Conservation (phyloP, 1,284 basidiomycete genomes). For the Agaricales sp. region DNA sequence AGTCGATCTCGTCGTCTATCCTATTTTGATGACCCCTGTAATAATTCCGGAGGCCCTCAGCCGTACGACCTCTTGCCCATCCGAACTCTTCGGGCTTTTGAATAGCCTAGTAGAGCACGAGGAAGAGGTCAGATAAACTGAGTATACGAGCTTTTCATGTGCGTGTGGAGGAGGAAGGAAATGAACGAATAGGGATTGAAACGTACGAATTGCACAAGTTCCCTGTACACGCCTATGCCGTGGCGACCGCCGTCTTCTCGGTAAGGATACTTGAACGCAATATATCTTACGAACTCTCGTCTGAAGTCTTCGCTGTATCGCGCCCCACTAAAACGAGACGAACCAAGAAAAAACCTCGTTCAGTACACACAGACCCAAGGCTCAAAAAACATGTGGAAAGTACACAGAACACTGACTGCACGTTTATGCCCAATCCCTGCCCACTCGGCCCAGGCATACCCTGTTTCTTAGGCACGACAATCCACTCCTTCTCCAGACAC, state of each 20-base stretch:
- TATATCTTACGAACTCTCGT: neutral
- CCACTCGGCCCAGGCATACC: neutral
- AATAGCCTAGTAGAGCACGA: neutral
- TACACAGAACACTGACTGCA: neutral
- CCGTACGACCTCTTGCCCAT: neutral
- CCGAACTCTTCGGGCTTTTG: neutral
- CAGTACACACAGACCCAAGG: neutral
- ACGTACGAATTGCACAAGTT: neutral
- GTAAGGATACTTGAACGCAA: neutral
- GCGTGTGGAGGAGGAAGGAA: too few species aligned
- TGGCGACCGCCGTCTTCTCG: neutral
- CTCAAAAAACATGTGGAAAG: too few species aligned
- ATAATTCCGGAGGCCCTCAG: neutral
- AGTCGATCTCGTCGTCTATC: neutral
- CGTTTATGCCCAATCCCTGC: neutral
- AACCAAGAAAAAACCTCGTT: neutral
- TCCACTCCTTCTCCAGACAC: neutral
- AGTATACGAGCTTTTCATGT: neutral
- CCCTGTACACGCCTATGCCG: neutral
- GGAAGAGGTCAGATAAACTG: neutral
- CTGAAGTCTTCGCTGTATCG: neutral
- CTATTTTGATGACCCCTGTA: neutral
- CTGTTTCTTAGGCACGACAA: neutral
- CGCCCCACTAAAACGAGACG: neutral
- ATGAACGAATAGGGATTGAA: too few species aligned